Evolutionary conservation across 352 stramenopile genomes (phyloP).

Genomic region (Pythium chondricola): DNA sequence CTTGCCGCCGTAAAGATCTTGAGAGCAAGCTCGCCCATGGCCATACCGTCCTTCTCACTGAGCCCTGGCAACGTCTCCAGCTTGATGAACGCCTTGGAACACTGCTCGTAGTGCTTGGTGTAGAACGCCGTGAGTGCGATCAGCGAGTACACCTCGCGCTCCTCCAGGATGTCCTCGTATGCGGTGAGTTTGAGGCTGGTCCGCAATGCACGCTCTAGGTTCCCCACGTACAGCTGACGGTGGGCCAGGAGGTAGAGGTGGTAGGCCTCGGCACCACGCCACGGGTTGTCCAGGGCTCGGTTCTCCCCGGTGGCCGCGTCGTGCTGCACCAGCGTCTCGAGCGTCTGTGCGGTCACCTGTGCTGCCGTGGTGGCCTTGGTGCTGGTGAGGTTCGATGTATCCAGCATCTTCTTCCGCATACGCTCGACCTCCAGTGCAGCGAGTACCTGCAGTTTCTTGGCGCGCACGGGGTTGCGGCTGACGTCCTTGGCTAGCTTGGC

Average conservation of each 20-base stretch:
- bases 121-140: slow-evolving; percentile 91
- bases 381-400: slow-evolving; percentile 47
- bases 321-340: slow-evolving; percentile 89
- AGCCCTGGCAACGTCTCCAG: slow-evolving; percentile 78
- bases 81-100: slow-evolving; percentile 90
- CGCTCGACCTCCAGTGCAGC: slow-evolving; percentile 92
- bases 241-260: slow-evolving; percentile 92
- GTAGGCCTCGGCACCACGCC: slow-evolving; percentile 91
- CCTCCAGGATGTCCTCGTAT: slow-evolving; percentile 91
- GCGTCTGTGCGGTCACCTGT: slow-evolving; percentile 84
- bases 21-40: slow-evolving; percentile 66
- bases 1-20: slow-evolving; percentile 82
- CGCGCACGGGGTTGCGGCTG: slow-evolving; percentile 74
- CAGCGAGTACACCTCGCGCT: slow-evolving; percentile 90
- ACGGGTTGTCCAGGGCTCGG: slow-evolving; percentile 89
- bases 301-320: slow-evolving; percentile 76
- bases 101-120: slow-evolving; percentile 88
- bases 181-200: slow-evolving; percentile 83
- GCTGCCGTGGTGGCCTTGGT: slow-evolving; percentile 67
- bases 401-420: slow-evolving; percentile 88
- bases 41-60: slow-evolving; percentile 50
- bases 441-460: slow-evolving; percentile 93
- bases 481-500: slow-evolving; percentile 83
- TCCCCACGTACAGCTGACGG: slow-evolving; percentile 85
- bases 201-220: slow-evolving; percentile 75